Base-by-base conservation (phyloP, 495 filamentous ascomycete genomes). In the Neurospora cerealis region DNA sequence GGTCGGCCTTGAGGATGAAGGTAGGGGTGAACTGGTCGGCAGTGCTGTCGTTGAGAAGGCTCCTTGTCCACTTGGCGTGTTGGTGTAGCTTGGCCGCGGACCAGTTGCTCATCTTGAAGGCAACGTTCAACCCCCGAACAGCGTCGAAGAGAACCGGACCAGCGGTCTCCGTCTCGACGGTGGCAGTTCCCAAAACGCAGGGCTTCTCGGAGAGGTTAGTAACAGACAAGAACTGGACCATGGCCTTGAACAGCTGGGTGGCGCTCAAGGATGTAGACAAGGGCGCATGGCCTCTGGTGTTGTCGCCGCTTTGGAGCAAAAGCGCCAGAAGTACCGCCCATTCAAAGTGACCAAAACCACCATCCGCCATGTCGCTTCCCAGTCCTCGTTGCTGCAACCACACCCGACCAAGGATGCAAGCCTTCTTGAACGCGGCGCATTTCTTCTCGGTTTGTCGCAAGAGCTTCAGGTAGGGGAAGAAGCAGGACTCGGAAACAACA, bases 181-280 rank as follows among this genome's bases (percentile, higher is more conserved):
- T 70, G 8, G 72, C 77, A 32, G 75, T n/a, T 6, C 84, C 83
- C 39, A 93, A 85, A 11, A 90, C 71, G 38, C 92, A 81, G 3
- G 93, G 90, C 44, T 89, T 89, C 46, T 85, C 88, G 32, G 82
- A 80, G 40, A 98, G 79, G 78, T 97, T 89, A 36, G 85, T 90
- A 7, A 86, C 85, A 10, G 93, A 88, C 21, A 99, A 82, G 78
- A 93, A 97, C 80, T 98, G 94, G 60, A 99, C 78, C 6, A 89
- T 90, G 2, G 91, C 94, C 80, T 97, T 98, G 86, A 99, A 97
- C 73, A 98, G 88, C 81, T 99, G 95, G 62, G 96, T 96, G 83
- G 91, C 92, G 81, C 91, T 97, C 76, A 97, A 92, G 9, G 93
- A 92, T 19, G 89, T 83, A 34, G 93, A 91, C 3, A 99, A 85